phyloP scores from a whole-genome alignment of 805 yeast species.

The Spathaspora arborariae region DNA sequence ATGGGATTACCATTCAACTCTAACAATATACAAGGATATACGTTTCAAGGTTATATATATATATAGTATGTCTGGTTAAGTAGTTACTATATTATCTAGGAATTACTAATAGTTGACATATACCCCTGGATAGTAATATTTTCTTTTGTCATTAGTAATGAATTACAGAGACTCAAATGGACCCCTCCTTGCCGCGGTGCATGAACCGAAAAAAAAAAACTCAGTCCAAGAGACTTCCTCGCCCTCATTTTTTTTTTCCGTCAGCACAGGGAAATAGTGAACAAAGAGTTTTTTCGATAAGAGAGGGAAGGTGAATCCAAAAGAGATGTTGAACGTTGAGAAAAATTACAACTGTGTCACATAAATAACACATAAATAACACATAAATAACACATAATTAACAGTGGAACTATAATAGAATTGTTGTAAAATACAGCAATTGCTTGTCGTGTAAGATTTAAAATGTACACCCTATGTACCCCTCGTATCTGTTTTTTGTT shows the following conservation, averaged over 20 bases:
- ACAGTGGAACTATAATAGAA: too few species aligned
- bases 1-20: too few species aligned
- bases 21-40: too few species aligned
- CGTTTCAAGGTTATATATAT: too few species aligned
- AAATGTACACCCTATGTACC: too few species aligned
- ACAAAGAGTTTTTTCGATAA: neutral
- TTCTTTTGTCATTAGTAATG: neutral
- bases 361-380: neutral
- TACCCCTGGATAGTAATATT: neutral
- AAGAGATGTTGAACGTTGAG: neutral
- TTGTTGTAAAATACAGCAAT: too few species aligned
- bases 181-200: neutral
- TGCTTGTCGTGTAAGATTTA: too few species aligned
- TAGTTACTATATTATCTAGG: too few species aligned
- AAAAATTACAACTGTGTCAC: neutral
- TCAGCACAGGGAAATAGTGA: neutral
- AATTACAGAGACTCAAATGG: neutral
- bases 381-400: neutral
- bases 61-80: too few species aligned
- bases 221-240: neutral
- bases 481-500: neutral
- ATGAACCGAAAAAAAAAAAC: neutral
- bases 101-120: neutral
- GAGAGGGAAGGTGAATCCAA: slow-evolving; percentile 1
- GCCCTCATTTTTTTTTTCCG: neutral